These are phyloP conservation scores for Quercus parvula DNA, from an alignment of 306 rosid species.

Conservation along the genomic window DNA sequence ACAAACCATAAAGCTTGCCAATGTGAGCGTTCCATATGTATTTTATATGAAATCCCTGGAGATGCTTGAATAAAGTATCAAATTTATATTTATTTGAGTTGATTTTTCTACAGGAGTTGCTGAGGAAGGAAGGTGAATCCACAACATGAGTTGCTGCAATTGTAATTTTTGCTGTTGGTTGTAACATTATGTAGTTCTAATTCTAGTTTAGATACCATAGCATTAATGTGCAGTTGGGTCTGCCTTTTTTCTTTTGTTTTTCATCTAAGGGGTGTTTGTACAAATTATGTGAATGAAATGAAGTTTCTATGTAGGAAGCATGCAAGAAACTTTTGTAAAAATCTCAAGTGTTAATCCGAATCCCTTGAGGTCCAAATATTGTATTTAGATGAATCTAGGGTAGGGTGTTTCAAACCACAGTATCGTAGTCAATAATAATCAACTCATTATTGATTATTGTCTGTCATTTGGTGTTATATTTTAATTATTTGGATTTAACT, in stretches of 20 bases:
- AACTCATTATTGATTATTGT: too few relatives aligned
- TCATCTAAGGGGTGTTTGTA: slow-evolving; percentile 1
- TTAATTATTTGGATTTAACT: too few relatives aligned
- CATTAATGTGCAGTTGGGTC: neutral
- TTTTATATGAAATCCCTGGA: neutral
- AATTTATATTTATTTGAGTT: slow-evolving; percentile 9
- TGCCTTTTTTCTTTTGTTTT: neutral
- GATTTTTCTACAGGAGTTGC: slow-evolving; percentile 30
- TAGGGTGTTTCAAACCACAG: neutral
- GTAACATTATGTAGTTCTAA: slow-evolving; percentile 10
- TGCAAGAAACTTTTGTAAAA: slow-evolving; percentile 12
- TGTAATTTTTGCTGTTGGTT: neutral
- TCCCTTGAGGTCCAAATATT: neutral
- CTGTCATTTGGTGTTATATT: too few relatives aligned
- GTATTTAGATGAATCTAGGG: neutral
- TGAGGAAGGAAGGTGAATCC: slow-evolving; percentile 40
- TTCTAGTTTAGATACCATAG: neutral
- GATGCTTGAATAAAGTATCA: slow-evolving; percentile 12
- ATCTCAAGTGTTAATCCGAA: neutral
- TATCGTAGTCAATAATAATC: neutral
- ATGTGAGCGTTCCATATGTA: too few relatives aligned
- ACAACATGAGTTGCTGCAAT: slow-evolving; percentile 2
- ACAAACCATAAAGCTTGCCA: too few relatives aligned
- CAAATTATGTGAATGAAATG: slow-evolving; percentile 3
- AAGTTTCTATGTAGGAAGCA: neutral